phyloP scores from a whole-genome alignment of 805 yeast species.

The Dipodascus albidus region DNA sequence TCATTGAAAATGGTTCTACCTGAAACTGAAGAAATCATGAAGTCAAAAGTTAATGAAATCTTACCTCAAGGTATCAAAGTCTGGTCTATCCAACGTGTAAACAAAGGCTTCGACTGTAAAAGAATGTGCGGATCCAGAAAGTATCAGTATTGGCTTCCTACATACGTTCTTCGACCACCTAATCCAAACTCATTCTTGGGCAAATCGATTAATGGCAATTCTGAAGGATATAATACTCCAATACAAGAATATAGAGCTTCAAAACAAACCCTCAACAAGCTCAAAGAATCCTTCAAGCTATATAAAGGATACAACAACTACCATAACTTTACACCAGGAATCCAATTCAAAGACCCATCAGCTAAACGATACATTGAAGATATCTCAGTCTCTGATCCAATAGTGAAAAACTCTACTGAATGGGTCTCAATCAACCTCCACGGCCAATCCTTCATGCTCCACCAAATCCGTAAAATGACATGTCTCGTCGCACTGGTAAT shows the following conservation, averaged over 20 bases:
- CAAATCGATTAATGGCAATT: conserved; percentile 43
- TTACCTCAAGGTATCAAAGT: conserved; percentile 81
- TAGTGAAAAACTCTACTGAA: conserved; percentile 84
- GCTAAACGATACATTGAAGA: conserved; percentile 74
- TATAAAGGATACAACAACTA: conserved; percentile 88
- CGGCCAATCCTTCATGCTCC: conserved; percentile 97
- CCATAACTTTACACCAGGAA: conserved; percentile 78
- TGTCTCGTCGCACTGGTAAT: conserved; percentile 83
- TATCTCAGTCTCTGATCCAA: conserved; percentile 73
- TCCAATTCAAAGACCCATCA: conserved; percentile 70
- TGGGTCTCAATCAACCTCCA: conserved; percentile 95
- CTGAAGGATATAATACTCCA: conserved; percentile 45
- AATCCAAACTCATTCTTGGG: conserved; percentile 61
- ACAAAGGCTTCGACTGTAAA: conserved; percentile 87
- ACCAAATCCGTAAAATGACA: conserved; percentile 96
- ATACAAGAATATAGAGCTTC: conserved; percentile 63
- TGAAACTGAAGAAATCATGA: conserved; percentile 49
- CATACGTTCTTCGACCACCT: conserved; percentile 82
- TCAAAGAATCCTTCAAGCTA: conserved; percentile 57
- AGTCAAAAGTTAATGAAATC: conserved; percentile 41
- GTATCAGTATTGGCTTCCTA: conserved; percentile 88
- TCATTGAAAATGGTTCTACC: conserved; percentile 64
- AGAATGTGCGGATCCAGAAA: conserved; percentile 90
- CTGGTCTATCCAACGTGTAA: conserved; percentile 87
- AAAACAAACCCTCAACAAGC: conserved; percentile 43